Base-by-base conservation (phyloP, 352 stramenopile species). In the Phytophthora europaea region DNA sequence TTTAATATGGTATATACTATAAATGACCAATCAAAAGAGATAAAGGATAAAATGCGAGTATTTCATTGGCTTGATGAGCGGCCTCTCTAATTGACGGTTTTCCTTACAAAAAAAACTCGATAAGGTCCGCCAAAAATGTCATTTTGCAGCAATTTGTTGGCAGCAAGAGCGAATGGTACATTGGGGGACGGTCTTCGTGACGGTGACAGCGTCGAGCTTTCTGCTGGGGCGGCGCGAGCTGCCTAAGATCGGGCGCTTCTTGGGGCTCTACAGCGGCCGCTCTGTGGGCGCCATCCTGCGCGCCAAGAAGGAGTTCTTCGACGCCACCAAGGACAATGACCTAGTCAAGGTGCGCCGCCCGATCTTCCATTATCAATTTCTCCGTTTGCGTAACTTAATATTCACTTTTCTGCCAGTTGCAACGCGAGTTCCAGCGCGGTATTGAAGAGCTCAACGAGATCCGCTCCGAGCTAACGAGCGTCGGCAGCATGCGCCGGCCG, bases 371-470 rank as follows among this genome's bases (percentile, higher is more conserved):
- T 12, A 16, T 54, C 13, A 18, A 28, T 53, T 33, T 54, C 8
- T 18, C 36, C 36, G 13, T 45, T 8, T 45, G 36, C 13, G 36
- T 45, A 45, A 45, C 13, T 45, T 45, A n/a, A 26, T 10, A 52
- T 15, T 26, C 28, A 4, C 9, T 26, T 51, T 40, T 69, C 18
- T 31, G 50, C 34, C 61, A 91, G 77, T 67, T 94, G 26, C 88
- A 94, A 82, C 75, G 83, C 48, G 84, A 94, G 58, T 90, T 94
- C 58, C 88, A 94, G 72, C 82, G 84, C 15, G 88, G 88, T 15
- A 88, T 94, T 28, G 83, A 90, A 12, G 88, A 94, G 78, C 78
- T 94, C 31, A 94, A 94, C 58, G 81, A 93, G 65, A 94, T 94
- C 61, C 85, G 88, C 10, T 84, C 78, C 18, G 88, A 94, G 67